phyloP scores from a whole-genome alignment of 306 rosid genomes.

The Glycine latifolia region DNA sequence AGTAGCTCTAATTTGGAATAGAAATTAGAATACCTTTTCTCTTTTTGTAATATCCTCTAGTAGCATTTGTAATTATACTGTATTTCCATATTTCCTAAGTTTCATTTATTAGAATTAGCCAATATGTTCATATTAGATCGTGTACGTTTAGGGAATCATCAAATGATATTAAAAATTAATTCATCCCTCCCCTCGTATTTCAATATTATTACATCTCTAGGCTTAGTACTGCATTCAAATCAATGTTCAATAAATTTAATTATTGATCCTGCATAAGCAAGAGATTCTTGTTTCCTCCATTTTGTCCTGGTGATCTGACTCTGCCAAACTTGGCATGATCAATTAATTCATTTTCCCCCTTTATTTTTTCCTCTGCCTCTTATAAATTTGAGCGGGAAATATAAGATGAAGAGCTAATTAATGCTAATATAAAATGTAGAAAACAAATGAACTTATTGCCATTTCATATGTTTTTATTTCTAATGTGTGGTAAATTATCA shows the following conservation, averaged over 20 bases:
- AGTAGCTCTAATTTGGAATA: background rate
- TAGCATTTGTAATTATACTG: background rate
- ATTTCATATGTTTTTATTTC: constrained; percentile 23
- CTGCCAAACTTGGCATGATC: constrained; percentile 19
- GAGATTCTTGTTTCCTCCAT: constrained; percentile 23
- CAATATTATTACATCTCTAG: background rate
- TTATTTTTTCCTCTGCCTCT: background rate
- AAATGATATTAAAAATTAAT: background rate
- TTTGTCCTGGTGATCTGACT: background rate
- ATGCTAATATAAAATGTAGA: constrained; percentile 17
- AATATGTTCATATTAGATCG: background rate
- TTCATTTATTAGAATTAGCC: background rate
- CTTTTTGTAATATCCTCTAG: background rate
- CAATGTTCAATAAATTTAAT: constrained; percentile 5
- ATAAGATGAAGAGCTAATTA: constrained; percentile 25
- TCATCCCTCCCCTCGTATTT: background rate
- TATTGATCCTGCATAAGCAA: constrained; percentile 11
- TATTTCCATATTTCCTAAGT: background rate
- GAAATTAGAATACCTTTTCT: background rate
- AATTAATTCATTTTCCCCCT: background rate
- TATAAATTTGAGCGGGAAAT: constrained; percentile 24
- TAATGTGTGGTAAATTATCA: background rate
- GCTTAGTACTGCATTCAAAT: background rate
- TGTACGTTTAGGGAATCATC: background rate
- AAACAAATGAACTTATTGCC: constrained; percentile 29